Evolutionary conservation across 139 green algal species (phyloP).

Genomic region (Gonium pectorale): DNA sequence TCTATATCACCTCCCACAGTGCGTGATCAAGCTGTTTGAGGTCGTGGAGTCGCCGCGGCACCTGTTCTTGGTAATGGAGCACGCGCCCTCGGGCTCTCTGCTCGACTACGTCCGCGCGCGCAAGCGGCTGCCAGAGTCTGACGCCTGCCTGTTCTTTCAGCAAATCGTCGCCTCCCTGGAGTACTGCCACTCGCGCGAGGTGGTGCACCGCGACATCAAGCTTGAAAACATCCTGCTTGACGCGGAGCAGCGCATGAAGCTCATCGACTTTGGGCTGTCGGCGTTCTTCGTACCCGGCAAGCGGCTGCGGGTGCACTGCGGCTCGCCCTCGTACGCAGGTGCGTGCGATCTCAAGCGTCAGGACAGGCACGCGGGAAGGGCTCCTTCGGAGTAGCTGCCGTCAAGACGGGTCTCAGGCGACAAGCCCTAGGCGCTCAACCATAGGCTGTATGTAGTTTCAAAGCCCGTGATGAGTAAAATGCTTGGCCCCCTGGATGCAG

Average conservation of each 20-base stretch:
- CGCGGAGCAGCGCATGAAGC: conserved; percentile 66
- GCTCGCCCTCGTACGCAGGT: conserved; percentile 69
- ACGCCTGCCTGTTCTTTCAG: conserved; percentile 78
- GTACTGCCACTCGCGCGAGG: conserved; percentile 85
- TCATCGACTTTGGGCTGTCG: conserved; percentile 85
- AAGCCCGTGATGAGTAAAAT: background rate
- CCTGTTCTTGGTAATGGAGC: conserved; percentile 94
- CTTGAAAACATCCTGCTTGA: conserved; percentile 92
- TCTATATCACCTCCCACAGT: conserved; percentile 32
- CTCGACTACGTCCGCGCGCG: conserved; percentile 88
- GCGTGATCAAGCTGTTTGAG: conserved; percentile 73
- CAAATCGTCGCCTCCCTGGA: conserved; percentile 79
- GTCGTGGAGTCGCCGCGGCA: conserved; percentile 73
- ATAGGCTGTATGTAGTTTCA: too few species aligned
- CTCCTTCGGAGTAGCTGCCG: too few species aligned
- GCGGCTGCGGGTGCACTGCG: conserved; percentile 76
- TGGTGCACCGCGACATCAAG: conserved; percentile 59
- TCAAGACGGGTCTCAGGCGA: too few species aligned
- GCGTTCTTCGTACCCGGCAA: conserved; percentile 71
- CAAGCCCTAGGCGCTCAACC: too few species aligned
- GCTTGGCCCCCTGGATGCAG: background rate
- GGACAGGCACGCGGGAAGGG: too few species aligned
- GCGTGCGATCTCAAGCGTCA: too few species aligned
- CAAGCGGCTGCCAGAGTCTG: conserved; percentile 82
- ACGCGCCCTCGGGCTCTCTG: conserved; percentile 80